Conservation (phyloP, 495 filamentous ascomycete genomes). For the Trichoderma reesei region DNA sequence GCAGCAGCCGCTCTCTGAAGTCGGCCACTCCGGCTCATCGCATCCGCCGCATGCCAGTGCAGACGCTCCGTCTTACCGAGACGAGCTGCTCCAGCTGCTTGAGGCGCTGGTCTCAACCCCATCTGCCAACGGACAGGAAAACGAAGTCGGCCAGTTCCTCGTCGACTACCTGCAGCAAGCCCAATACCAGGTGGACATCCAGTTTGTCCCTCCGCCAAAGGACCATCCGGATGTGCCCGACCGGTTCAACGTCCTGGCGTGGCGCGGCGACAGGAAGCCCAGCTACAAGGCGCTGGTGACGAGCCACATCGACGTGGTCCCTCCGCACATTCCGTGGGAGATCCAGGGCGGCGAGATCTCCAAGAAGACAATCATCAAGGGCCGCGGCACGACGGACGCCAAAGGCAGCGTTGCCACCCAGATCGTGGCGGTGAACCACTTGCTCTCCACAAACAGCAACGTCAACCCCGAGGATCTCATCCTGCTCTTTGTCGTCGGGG, state of each 20-base stretch:
- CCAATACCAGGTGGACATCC: slow-evolving; percentile 46
- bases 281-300: slow-evolving; percentile 58
- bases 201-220: slow-evolving; percentile 52
- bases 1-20: neutral
- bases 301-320: slow-evolving; percentile 64
- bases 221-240: slow-evolving; percentile 39
- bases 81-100: slow-evolving; percentile 63
- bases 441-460: slow-evolving; percentile 35
- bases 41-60: neutral
- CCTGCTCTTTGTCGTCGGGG: slow-evolving; percentile 83
- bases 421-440: slow-evolving; percentile 54
- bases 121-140: slow-evolving; percentile 68
- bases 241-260: slow-evolving; percentile 67
- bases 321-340: slow-evolving; percentile 61
- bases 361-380: slow-evolving; percentile 38
- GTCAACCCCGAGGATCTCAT: slow-evolving; percentile 43
- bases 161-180: slow-evolving; percentile 46
- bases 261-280: slow-evolving; percentile 41
- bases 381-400: slow-evolving; percentile 81
- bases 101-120: slow-evolving; percentile 61
- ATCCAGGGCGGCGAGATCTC: slow-evolving; percentile 36
- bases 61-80: slow-evolving; percentile 27
- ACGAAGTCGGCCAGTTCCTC: slow-evolving; percentile 58
- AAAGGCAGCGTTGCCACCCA: slow-evolving; percentile 82
- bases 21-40: neutral